phyloP scores from a whole-genome alignment of 2,329 filamentous ascomycete species.

The Pseudogymnoascus sp. region DNA sequence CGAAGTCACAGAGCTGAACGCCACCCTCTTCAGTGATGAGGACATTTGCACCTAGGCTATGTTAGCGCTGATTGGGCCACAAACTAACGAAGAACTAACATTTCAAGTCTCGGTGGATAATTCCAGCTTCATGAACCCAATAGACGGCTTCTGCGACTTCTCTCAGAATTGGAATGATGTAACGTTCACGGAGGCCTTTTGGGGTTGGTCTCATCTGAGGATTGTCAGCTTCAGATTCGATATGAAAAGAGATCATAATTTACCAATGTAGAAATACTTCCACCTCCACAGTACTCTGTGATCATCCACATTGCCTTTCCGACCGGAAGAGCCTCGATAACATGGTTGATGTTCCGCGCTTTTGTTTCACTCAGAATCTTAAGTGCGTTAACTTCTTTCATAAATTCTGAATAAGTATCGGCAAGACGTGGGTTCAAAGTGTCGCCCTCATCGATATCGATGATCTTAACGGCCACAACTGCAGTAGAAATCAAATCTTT shows the following conservation, averaged over 20 bases:
- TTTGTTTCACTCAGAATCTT: slow-evolving; percentile 66
- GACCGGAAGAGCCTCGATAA: slow-evolving; percentile 71
- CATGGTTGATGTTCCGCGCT: slow-evolving; percentile 72
- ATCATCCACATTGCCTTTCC: slow-evolving; percentile 82
- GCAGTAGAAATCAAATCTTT: slow-evolving; percentile 31
- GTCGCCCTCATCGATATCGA: slow-evolving; percentile 75
- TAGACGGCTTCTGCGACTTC: slow-evolving; percentile 59
- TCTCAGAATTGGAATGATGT: slow-evolving; percentile 60
- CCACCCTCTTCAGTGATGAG: slow-evolving; percentile 68
- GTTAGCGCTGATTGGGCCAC: slow-evolving; percentile 10
- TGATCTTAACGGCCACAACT: slow-evolving; percentile 71
- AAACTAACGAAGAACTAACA: slow-evolving; percentile 33
- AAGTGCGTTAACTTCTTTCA: slow-evolving; percentile 63
- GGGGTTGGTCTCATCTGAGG: slow-evolving; percentile 56
- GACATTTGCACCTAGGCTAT: slow-evolving; percentile 56
- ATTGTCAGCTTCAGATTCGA: slow-evolving; percentile 18
- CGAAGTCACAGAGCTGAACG: slow-evolving; percentile 79
- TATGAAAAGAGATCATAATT: slow-evolving; percentile 40
- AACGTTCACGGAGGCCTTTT: slow-evolving; percentile 61
- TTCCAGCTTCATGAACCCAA: slow-evolving; percentile 62
- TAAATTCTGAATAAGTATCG: slow-evolving; percentile 61
- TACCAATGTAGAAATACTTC: slow-evolving; percentile 66
- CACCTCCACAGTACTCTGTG: slow-evolving; percentile 78
- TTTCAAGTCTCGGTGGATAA: slow-evolving; percentile 66
- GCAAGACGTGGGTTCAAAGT: slow-evolving; percentile 56